Evolutionary conservation across 176 grass and related monocot genomes (phyloP), one percentile per base, ranked within the genome.

Genomic region (Saccharum officinarum): DNA sequence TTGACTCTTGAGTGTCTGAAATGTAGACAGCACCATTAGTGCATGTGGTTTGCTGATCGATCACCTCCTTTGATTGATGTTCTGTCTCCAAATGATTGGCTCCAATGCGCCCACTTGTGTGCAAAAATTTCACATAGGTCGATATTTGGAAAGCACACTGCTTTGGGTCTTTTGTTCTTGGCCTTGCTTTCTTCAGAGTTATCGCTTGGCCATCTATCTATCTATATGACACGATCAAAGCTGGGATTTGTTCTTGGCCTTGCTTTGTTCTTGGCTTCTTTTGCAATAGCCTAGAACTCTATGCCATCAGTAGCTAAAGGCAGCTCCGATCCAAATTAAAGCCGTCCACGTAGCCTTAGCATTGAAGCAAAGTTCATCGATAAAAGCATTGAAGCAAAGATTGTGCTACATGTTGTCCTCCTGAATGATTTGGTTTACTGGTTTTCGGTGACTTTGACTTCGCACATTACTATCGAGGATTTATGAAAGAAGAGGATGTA

Each of bases 391-490:
- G 77, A 62, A 80, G 70, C 50, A 63, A 40, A 71, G 67, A 84
- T 80, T 49, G 61, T 80, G 59, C 28, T 46, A 73, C 67, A 34
- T 76, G 47, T 12, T 47, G 23, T 72, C 73, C 66, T 64, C 14
- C 7, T 64, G 74, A 66, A 88, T 83, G 55, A 88, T 84, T 84
- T 78, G 42, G 83, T 73, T 84, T 79, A 84, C 72, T 75, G 55
- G 57, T 54, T 77, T 69, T 71, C 39, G 5, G 49, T 33, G 77
- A 40, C 25, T 59, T 17, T 13, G 40, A 46, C 54, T 37, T 37
- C 38, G 38, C 45, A 70, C 82, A 42, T 61, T 59, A 80, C 76
- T 34, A 38, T 68, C 67, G 64, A 33, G 69, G 55, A 44, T 74
- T 60, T 82, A 46, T 45, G 16, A 75, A 67, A 57, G 46, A 62